A percentile compares a stretch with the other conserved stretches of the same genome.
These are phyloP conservation scores for Annona cherimola DNA, from an alignment of 164 flowering plant species.

Conservation along the genomic window DNA sequence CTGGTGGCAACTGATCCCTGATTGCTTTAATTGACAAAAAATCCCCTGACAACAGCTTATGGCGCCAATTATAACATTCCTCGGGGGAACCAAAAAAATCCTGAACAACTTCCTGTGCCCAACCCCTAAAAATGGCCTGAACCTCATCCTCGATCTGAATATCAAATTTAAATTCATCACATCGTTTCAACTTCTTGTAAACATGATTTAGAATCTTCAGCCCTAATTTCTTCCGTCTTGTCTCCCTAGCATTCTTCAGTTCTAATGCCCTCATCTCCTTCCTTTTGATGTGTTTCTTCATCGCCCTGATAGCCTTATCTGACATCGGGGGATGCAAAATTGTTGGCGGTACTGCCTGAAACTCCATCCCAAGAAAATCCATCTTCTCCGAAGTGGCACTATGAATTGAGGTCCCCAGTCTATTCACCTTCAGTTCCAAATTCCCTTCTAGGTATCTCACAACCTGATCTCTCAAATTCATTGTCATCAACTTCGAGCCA, in stretches of 20 bases:
- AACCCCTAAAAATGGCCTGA: conserved; percentile 48
- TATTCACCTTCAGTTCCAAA: conserved; percentile 66
- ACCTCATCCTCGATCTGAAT: conserved; percentile 66
- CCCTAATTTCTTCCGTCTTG: conserved; percentile 69
- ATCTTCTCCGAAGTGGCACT: conserved; percentile 84
- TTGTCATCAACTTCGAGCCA: conserved; percentile 53
- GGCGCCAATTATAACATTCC: conserved; percentile 61
- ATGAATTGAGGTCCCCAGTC: conserved; percentile 52
- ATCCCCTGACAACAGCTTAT: conserved; percentile 59
- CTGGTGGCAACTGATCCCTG: conserved; percentile 74
- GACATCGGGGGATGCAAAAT: conserved; percentile 70
- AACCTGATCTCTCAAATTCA: conserved; percentile 56
- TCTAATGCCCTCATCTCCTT: conserved; percentile 62
- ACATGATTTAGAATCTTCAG: conserved; percentile 65
- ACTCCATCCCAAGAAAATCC: conserved; percentile 75
- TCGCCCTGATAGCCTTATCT: conserved; percentile 81
- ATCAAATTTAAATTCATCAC: conserved; percentile 58
- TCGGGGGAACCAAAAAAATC: conserved; percentile 64
- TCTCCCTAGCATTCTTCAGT: conserved; percentile 73
- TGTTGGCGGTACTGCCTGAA: conserved; percentile 85
- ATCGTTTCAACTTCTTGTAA: conserved; percentile 60
- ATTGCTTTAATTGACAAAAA: conserved; percentile 63
- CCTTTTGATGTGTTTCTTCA: conserved; percentile 76
- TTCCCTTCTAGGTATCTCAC: conserved; percentile 44
- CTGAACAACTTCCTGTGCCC: conserved; percentile 74